A percentile compares a stretch with the other conserved stretches of the same genome.
Conservation (phyloP, 2,329 filamentous ascomycete genomes). For the Pyricularia sp. region DNA sequence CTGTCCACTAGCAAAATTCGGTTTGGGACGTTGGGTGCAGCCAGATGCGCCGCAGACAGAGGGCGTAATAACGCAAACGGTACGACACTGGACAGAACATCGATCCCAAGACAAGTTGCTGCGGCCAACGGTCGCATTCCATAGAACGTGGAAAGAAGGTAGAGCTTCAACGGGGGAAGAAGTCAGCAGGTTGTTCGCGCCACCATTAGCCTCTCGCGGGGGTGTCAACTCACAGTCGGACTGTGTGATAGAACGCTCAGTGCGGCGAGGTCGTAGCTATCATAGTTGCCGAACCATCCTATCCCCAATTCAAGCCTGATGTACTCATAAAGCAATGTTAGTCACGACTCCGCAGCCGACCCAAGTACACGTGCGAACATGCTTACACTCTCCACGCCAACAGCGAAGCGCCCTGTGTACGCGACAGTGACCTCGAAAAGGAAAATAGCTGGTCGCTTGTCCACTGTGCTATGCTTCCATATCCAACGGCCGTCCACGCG, state of each 20-base stretch:
- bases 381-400: conserved; percentile 47
- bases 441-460: conserved; percentile 56
- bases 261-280: conserved; percentile 60
- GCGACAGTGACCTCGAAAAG: conserved; percentile 51
- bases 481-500: conserved; percentile 52
- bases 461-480: conserved; percentile 50
- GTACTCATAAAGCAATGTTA: background rate
- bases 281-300: conserved; percentile 66
- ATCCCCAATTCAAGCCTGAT: conserved; percentile 59
- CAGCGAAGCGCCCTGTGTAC: conserved; percentile 48
- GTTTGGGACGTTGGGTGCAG: conserved; percentile 45
- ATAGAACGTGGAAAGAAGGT: conserved; percentile 74
- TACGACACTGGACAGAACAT: conserved; percentile 57
- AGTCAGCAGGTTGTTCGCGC: background rate
- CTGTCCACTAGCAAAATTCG: conserved; percentile 56
- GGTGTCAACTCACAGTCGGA: conserved; percentile 48
- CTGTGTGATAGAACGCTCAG: conserved; percentile 63
- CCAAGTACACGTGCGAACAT: background rate
- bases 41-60: conserved; percentile 53
- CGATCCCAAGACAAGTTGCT: conserved; percentile 53
- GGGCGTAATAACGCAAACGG: conserved; percentile 70
- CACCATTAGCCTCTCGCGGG: background rate
- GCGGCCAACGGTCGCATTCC: conserved; percentile 52
- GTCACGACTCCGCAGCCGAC: conserved; percentile 6
- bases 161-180: conserved; percentile 37